phyloP scores from a whole-genome alignment of 179 eudicot species.

The Silene noctiflora region DNA sequence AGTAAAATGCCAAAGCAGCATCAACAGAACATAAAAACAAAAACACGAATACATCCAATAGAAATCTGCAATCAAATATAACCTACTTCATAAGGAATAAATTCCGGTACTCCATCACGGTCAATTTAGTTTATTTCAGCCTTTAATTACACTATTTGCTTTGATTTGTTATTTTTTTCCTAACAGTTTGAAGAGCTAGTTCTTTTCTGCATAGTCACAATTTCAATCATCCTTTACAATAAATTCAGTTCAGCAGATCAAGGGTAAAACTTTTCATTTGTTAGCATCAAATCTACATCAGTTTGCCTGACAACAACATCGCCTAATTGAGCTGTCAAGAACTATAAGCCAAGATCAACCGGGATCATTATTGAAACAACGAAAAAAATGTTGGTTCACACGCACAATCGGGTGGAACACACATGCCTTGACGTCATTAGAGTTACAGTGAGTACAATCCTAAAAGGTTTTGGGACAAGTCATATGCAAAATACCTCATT shows the following conservation, averaged over 20 bases:
- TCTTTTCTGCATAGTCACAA: neutral
- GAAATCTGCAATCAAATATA: neutral
- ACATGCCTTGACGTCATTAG: neutral
- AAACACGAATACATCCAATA: neutral
- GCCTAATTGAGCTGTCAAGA: neutral
- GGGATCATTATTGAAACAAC: neutral
- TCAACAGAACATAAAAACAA: neutral
- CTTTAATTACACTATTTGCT: neutral
- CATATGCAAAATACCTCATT: slow-evolving; percentile 53
- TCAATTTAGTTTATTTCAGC: neutral
- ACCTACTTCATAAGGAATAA: neutral
- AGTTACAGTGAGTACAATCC: neutral
- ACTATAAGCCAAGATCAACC: neutral
- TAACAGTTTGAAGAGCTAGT: neutral
- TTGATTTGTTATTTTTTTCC: neutral
- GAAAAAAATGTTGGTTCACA: neutral
- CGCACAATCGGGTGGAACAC: neutral
- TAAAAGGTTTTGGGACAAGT: neutral
- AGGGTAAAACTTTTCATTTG: neutral
- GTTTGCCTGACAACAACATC: neutral
- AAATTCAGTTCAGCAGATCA: neutral
- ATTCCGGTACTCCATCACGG: neutral
- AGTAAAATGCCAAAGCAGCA: neutral
- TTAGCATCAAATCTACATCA: neutral
- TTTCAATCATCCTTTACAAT: neutral